Conservation (phyloP, 2,329 filamentous ascomycete species). For the Erysiphe pulchra region DNA sequence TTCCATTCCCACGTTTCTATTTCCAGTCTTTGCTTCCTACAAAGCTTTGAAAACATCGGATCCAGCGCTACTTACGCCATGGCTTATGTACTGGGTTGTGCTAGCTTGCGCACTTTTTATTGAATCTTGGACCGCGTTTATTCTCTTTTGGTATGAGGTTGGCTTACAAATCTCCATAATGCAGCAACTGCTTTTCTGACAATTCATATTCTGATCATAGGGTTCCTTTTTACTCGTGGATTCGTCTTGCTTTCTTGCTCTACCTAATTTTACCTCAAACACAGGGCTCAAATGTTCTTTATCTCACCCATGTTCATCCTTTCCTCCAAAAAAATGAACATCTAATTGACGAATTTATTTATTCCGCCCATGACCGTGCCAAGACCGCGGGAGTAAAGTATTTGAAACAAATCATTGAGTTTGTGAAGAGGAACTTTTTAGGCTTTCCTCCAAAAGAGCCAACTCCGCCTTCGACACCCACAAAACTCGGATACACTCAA, state of each 20-base stretch:
- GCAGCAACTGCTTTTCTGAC: constrained; percentile 1
- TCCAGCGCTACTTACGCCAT: constrained; percentile 73
- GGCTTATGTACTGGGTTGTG: constrained; percentile 98
- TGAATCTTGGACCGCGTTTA: constrained; percentile 72
- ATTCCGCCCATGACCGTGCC: constrained; percentile 50
- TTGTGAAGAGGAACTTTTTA: constrained; percentile 52
- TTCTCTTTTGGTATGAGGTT: constrained; percentile 44
- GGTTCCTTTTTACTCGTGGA: constrained; percentile 84
- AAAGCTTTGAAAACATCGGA: constrained; percentile 88
- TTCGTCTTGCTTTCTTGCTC: constrained; percentile 64
- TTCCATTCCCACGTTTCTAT: constrained; percentile 68
- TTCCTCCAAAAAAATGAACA: constrained; percentile 70
- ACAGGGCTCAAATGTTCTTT: constrained; percentile 73
- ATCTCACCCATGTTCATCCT: constrained; percentile 64
- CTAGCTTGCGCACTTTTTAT: constrained; percentile 55
- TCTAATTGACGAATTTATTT: constrained; percentile 78
- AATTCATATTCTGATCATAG: constrained; percentile 15
- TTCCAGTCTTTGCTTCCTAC: constrained; percentile 91
- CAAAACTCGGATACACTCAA: constrained; percentile 42
- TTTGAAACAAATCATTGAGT: constrained; percentile 42
- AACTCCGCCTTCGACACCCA: constrained; percentile 20
- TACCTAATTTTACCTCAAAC: constrained; percentile 95
- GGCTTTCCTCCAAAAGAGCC: constrained; percentile 36
- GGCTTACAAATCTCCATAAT: neutral
- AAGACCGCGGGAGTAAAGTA: constrained; percentile 54